Evolutionary conservation across 179 eudicot genomes (phyloP).

Genomic region (Silene coronaria): DNA sequence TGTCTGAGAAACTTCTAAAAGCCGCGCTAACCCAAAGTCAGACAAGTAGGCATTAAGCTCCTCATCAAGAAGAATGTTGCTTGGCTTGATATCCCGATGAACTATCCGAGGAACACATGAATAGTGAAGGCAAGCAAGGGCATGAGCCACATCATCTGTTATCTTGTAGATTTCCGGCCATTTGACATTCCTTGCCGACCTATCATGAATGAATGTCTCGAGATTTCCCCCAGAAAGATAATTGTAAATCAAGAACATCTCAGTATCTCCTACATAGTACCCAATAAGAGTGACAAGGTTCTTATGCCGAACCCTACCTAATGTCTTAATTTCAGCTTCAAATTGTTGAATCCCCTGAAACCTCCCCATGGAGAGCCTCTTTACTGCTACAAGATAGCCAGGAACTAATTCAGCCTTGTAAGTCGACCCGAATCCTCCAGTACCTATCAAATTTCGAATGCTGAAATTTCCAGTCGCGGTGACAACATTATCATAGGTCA

Average conservation of each 20-base stretch:
- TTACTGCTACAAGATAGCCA: conserved; percentile 53
- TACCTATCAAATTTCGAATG: conserved; percentile 46
- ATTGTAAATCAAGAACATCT: conserved; percentile 58
- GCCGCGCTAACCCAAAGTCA: conserved; percentile 56
- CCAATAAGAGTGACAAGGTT: conserved; percentile 59
- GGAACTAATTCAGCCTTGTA: conserved; percentile 48
- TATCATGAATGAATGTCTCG: conserved; percentile 48
- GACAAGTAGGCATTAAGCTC: conserved; percentile 57
- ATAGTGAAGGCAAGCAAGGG: conserved; percentile 52
- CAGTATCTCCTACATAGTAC: conserved; percentile 50
- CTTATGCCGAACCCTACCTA: conserved; percentile 51
- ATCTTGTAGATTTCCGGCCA: conserved; percentile 49
- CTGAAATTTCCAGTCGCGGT: conserved; percentile 53
- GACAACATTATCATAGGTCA: conserved; percentile 47
- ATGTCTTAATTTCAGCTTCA: conserved; percentile 53
- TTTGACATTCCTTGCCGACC: conserved; percentile 32
- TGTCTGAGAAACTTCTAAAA: conserved; percentile 53
- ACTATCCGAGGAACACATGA: conserved; percentile 51
- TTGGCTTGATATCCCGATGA: conserved; percentile 61
- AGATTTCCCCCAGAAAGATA: conserved; percentile 57
- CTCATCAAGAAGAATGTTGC: conserved; percentile 59
- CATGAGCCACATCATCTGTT: conserved; percentile 48
- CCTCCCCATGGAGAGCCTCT: conserved; percentile 47
- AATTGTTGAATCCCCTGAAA: conserved; percentile 55
- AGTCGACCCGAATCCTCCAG: conserved; percentile 50